These are phyloP conservation scores for Pleurotus salmoneostramineus DNA, from an alignment of 768 basidiomycete genomes.

Conservation along the genomic window DNA sequence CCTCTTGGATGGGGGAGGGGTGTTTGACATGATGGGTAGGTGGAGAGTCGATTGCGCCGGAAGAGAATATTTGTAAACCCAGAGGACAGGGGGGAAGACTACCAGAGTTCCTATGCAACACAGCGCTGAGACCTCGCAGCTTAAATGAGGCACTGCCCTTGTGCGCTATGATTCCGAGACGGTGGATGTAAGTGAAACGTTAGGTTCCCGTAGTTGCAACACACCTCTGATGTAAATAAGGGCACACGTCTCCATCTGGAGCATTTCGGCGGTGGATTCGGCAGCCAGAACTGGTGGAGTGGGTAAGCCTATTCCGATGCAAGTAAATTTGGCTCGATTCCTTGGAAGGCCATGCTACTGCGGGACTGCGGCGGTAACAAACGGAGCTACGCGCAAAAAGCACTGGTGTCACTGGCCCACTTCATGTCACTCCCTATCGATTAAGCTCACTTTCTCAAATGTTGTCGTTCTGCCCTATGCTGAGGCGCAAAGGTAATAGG, in stretches of 20 bases:
- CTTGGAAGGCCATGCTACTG: background rate
- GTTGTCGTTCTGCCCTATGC: no score
- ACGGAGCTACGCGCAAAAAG: no score
- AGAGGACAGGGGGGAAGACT: constrained; percentile 2
- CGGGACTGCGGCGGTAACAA: no score
- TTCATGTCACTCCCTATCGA: no score
- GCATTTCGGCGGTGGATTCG: background rate
- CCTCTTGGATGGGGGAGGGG: background rate
- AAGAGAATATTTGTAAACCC: background rate
- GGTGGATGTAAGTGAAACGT: background rate
- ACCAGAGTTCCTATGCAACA: constrained; percentile 3
- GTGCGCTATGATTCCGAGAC: background rate
- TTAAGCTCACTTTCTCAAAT: no score
- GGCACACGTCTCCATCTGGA: background rate
- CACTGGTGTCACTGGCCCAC: background rate
- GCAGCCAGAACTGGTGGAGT: background rate
- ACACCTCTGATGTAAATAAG: background rate
- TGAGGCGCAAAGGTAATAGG: no score
- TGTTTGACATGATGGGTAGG: background rate
- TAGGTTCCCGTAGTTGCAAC: background rate
- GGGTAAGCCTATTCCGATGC: background rate
- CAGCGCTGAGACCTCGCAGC: constrained; percentile 2
- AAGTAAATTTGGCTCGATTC: background rate
- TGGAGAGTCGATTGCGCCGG: background rate
- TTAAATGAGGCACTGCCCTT: constrained; percentile 9